Percentiles rank a stretch among this genome's conserved stretches.
phyloP scores from a whole-genome alignment of 2,329 filamentous ascomycete genomes.

The Stagonosporopsis cucurbitacearum region DNA sequence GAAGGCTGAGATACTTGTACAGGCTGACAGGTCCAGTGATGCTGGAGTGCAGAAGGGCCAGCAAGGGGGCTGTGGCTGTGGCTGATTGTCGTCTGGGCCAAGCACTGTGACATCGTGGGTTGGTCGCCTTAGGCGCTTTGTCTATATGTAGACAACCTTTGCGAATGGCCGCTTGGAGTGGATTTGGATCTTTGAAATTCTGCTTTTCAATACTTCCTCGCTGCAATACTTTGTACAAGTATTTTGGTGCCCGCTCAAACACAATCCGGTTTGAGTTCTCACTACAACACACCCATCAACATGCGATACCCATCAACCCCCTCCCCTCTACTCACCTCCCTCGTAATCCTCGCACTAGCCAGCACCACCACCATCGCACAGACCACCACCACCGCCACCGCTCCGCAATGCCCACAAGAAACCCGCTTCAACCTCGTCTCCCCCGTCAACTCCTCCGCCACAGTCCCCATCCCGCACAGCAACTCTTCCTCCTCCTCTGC shows the following conservation, averaged over 20 bases:
- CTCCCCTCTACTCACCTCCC: neutral
- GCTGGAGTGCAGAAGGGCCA: neutral
- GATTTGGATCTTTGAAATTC: too few species aligned
- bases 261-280: too few species aligned
- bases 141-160: neutral
- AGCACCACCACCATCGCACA: neutral
- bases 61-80: neutral
- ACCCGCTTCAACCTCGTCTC: neutral
- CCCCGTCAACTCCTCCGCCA: constrained; percentile 1
- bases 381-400: neutral
- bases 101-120: neutral
- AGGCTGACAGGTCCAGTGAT: too few species aligned
- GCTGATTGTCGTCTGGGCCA: neutral
- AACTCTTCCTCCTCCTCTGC: neutral
- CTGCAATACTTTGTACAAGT: too few species aligned
- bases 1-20: too few species aligned
- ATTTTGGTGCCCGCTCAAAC: too few species aligned
- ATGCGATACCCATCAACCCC: neutral
- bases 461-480: neutral
- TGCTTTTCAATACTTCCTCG: too few species aligned
- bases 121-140: neutral
- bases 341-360: neutral
- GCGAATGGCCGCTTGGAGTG: too few species aligned
- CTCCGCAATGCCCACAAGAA: neutral
- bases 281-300: too few species aligned